Evolutionary conservation across 2,329 filamentous ascomycete genomes (phyloP).

Genomic region (Diaporthe sp.): DNA sequence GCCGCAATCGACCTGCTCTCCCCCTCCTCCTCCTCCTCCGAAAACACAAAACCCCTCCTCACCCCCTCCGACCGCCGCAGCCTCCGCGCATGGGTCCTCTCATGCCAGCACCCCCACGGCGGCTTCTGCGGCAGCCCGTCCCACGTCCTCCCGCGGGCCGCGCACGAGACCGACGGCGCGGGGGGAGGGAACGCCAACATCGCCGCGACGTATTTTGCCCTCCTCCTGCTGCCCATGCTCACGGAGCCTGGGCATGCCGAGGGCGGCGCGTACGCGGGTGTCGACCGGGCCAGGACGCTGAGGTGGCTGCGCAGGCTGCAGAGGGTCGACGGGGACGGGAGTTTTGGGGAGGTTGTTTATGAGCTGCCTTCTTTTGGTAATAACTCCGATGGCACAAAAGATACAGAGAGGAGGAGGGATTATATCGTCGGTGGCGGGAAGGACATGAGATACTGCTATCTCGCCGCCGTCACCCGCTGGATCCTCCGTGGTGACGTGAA

Average conservation of each 20-base stretch:
- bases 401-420: neutral
- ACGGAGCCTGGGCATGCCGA: slow-evolving; percentile 51
- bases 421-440: slow-evolving; percentile 76
- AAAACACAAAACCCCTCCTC: slow-evolving; percentile 50
- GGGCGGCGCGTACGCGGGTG: slow-evolving; percentile 64
- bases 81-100: slow-evolving; percentile 82
- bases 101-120: slow-evolving; percentile 84
- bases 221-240: slow-evolving; percentile 74
- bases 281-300: slow-evolving; percentile 76
- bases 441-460: slow-evolving; percentile 90
- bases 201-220: slow-evolving; percentile 88
- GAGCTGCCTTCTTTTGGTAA: slow-evolving; percentile 49
- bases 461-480: slow-evolving; percentile 84
- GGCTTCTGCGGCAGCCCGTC: slow-evolving; percentile 90
- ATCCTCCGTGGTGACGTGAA: slow-evolving; percentile 75
- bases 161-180: slow-evolving; percentile 41
- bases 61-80: slow-evolving; percentile 53
- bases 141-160: slow-evolving; percentile 57
- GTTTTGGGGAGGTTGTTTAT: slow-evolving; percentile 85
- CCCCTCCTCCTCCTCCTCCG: slow-evolving; percentile 59
- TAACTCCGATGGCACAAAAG: slow-evolving; percentile 47
- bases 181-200: slow-evolving; percentile 70
- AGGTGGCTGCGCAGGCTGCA: slow-evolving; percentile 82
- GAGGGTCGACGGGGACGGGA: slow-evolving; percentile 75
- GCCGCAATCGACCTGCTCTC: slow-evolving; percentile 86